phyloP scores from a whole-genome alignment of 2,329 filamentous ascomycete species.

The Diaporthe sp. region DNA sequence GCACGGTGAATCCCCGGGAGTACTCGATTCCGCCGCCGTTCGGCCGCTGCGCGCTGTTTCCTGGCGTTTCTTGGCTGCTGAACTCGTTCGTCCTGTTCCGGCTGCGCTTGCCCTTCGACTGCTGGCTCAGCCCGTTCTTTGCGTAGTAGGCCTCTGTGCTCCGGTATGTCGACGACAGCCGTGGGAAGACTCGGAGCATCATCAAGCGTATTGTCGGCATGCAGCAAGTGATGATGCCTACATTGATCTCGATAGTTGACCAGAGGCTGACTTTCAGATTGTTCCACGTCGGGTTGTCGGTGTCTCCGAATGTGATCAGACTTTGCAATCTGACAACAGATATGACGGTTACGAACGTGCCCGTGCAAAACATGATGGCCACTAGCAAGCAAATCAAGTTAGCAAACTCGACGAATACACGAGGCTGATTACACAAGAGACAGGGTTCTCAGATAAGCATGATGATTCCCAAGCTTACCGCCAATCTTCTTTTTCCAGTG shows the following conservation, averaged over 20 bases:
- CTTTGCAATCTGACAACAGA: slow-evolving; percentile 48
- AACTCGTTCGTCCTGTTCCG: slow-evolving; percentile 15
- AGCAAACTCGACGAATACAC: neutral
- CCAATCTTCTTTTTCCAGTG: slow-evolving; percentile 63
- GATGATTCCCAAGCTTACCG: neutral
- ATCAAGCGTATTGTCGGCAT: slow-evolving; percentile 49
- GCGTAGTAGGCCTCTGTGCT: slow-evolving; percentile 29
- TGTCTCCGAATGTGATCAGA: slow-evolving; percentile 47
- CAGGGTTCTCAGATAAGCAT: no score
- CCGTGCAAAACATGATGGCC: slow-evolving; percentile 61
- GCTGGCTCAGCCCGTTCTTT: slow-evolving; percentile 13
- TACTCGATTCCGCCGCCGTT: slow-evolving; percentile 36
- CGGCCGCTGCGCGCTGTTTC: neutral
- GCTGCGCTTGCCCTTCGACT: slow-evolving; percentile 7
- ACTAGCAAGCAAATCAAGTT: neutral
- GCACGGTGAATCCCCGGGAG: slow-evolving; percentile 39
- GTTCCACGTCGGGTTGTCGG: slow-evolving; percentile 49
- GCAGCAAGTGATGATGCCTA: slow-evolving; percentile 51
- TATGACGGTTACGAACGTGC: slow-evolving; percentile 53
- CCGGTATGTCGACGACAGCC: slow-evolving; percentile 32
- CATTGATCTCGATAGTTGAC: slow-evolving; percentile 51
- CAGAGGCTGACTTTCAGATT: slow-evolving; percentile 47
- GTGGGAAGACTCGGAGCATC: slow-evolving; percentile 47
- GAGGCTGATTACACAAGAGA: no score
- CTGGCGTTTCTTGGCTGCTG: slow-evolving; percentile 2